phyloP scores from a whole-genome alignment of 73 alveolate species.

The Tetrahymena elliotti region DNA sequence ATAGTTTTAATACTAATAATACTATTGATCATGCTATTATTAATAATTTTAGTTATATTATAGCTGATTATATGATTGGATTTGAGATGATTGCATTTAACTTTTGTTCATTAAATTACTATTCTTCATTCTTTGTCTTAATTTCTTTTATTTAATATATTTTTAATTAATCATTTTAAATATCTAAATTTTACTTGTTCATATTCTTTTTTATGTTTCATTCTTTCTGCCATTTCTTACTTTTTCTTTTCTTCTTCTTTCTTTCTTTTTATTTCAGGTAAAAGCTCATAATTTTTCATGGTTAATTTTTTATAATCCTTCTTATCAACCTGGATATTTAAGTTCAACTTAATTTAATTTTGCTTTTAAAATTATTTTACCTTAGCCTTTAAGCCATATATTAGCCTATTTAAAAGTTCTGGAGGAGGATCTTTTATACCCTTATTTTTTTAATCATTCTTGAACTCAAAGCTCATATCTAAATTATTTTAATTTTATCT shows the following conservation, averaged over 20 bases:
- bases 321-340: slow-evolving; percentile 47
- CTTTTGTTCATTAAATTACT: background rate
- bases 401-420: background rate
- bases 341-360: background rate
- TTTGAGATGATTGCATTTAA: background rate
- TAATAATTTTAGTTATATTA: background rate
- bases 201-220: slow-evolving; percentile 44
- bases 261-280: slow-evolving; percentile 67
- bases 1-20: background rate
- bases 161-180: background rate
- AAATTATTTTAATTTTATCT: background rate
- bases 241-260: slow-evolving; percentile 61
- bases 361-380: background rate
- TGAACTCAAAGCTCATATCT: background rate
- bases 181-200: slow-evolving; percentile 42
- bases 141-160: background rate
- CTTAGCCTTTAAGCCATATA: background rate
- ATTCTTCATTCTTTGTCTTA: background rate
- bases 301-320: slow-evolving; percentile 63
- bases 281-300: slow-evolving; percentile 58
- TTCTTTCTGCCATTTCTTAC: slow-evolving; percentile 45
- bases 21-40: background rate
- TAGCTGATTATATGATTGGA: background rate
- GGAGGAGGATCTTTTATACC: background rate
- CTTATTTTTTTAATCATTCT: background rate